Base-by-base conservation (phyloP, 805 yeast genomes). In the Sugiyamaella marilandica region DNA sequence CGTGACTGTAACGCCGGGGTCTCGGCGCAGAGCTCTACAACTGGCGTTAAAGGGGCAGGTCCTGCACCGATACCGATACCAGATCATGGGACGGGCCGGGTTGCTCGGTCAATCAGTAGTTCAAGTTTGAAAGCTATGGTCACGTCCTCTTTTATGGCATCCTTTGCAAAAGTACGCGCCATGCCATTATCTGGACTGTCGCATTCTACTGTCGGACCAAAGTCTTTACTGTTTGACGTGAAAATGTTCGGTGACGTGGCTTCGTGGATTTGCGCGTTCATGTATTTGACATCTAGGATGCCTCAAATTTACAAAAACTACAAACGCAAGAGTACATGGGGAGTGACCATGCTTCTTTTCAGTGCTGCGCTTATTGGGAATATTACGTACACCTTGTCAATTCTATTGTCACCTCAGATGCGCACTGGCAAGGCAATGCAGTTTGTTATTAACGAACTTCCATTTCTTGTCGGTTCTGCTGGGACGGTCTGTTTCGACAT, bases 261-360 rank as follows among this genome's bases (percentile, higher is more conserved):
- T 41, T 90, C 97, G 0, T 91, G 96, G 95, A 60, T 76, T 1
- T 88, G 96, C 57, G 87, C 95, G 0, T 60, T 69, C 4, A 81
- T 87, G 50, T 91, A 92, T 64, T 77, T 89, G 44, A 72, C 82
- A 10, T 86, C 96, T 2, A 76, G 98, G 56, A 66, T 89, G 45
- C 98, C 98, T 1, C 98, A 91, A 65, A 72, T 91, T 48, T 71
- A 77, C 64, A 89, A 86, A 66, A 91, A 91, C 69, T 84, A 80
- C 65, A 61, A 72, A 49, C 74, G 96, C 37, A 86, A 87, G 65
- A 87, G 96, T 0, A 94, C 95, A 0, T 84, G 85, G 33, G 97
- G 97, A 2, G 74, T 90, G 2, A 86, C 97, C 1, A 88, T 95
- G 19, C 68, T 86, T 44, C 73, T 90, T 21, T 91, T 91, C 66